A percentile compares a stretch with the other conserved stretches of the same genome.
These are phyloP conservation scores for Elsinoe ampelina DNA, from an alignment of 2,329 filamentous ascomycete species.

Conservation along the genomic window DNA sequence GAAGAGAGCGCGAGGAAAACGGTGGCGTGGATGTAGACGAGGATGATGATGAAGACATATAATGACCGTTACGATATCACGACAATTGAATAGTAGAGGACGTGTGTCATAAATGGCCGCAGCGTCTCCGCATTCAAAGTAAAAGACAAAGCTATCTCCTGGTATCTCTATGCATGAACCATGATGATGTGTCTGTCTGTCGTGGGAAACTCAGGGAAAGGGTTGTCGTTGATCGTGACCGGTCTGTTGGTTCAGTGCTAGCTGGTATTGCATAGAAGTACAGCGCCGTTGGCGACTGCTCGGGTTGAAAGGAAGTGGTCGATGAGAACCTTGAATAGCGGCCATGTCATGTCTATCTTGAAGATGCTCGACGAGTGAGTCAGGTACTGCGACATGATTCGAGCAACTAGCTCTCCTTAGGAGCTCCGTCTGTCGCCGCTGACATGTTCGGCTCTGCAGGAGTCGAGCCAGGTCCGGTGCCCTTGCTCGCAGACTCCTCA, in stretches of 20 bases:
- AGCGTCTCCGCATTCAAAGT: conserved; percentile 8
- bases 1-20: conserved; percentile 68
- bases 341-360: conserved; percentile 1
- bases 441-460: conserved; percentile 25
- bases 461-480: conserved; percentile 14
- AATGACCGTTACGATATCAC: conserved; percentile 6
- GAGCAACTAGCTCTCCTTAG: conserved; percentile 11
- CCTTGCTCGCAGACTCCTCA: conserved; percentile 18
- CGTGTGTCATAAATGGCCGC: background rate
- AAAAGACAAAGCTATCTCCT: conserved; percentile 10
- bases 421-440: conserved; percentile 13
- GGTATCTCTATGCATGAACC: conserved; percentile 14
- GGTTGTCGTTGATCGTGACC: conserved; percentile 5
- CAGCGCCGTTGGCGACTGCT: conserved; percentile 1
- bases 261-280: conserved; percentile 8
- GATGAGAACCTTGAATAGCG: background rate
- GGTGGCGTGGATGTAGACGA: conserved; percentile 47
- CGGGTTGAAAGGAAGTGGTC: background rate
- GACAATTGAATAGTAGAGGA: background rate
- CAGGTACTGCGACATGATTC: background rate
- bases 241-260: background rate
- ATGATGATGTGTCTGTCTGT: conserved; percentile 4
- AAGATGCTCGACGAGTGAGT: background rate
- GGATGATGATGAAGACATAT: conserved; percentile 51
- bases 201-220: conserved; percentile 12